These are phyloP conservation scores for Lonicera japonica DNA, from an alignment of 129 eudicot species.

Conservation along the genomic window DNA sequence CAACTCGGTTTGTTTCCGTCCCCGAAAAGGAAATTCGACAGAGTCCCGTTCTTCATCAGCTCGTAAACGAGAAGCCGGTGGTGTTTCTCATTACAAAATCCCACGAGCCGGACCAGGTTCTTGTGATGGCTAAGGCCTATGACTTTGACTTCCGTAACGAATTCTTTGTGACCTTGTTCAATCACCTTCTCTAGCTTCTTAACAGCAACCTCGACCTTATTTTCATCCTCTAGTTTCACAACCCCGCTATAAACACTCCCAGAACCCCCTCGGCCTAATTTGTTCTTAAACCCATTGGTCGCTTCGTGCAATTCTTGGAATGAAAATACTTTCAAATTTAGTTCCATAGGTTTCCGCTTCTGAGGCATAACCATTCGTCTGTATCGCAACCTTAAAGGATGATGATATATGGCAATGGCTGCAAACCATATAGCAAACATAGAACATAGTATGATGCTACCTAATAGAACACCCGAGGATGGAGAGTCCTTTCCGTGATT, in stretches of 20 bases:
- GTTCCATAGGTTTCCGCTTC: conserved; percentile 3
- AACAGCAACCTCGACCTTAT: background rate
- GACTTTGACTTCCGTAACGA: conserved; percentile 6
- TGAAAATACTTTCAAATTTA: conserved; percentile 6
- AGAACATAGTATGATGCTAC: conserved; percentile 3
- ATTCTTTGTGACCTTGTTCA: conserved; percentile 11
- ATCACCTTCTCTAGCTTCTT: conserved; percentile 15
- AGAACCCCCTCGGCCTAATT: conserved; percentile 7
- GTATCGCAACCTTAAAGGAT: background rate
- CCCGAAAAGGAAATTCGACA: background rate
- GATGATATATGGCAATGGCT: conserved; percentile 3
- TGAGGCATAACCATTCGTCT: background rate
- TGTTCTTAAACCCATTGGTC: conserved; percentile 11
- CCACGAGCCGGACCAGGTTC: conserved; percentile 4
- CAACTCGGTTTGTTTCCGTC: conserved; percentile 7
- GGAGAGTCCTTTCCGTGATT: background rate
- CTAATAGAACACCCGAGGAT: background rate
- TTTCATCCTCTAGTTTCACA: background rate
- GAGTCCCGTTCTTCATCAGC: conserved; percentile 8
- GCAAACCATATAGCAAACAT: conserved; percentile 1
- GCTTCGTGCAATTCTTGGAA: conserved; percentile 4
- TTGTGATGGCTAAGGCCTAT: conserved; percentile 9
- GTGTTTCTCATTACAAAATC: conserved; percentile 4
- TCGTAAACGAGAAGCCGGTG: conserved; percentile 12
- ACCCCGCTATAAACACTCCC: conserved; percentile 7